Evolutionary conservation across 139 green algal genomes (phyloP).

Genomic region (Parachlorella kessleri): DNA sequence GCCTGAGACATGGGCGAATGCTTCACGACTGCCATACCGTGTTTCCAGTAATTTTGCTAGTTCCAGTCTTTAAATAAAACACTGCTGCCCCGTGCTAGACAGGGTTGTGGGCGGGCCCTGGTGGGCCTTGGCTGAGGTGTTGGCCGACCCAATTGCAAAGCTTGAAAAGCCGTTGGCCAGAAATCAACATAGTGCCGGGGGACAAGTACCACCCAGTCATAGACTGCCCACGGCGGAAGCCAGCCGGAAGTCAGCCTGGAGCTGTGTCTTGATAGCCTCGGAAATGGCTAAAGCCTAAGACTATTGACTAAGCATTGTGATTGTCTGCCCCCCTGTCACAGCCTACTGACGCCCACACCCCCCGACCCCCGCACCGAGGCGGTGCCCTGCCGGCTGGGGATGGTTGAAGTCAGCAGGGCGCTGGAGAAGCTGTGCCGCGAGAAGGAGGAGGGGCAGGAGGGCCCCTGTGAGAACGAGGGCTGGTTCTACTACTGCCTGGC

Average conservation of each 20-base stretch:
- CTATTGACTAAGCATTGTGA: too few species aligned
- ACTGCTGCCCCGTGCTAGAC: too few species aligned
- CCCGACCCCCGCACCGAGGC: conserved; percentile 66
- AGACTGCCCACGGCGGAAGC: background rate
- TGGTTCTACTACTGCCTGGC: conserved; percentile 1
- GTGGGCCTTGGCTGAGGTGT: too few species aligned
- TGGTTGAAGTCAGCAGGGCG: conserved; percentile 61
- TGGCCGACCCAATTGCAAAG: too few species aligned
- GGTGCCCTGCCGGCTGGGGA: conserved; percentile 60
- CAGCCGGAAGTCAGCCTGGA: background rate
- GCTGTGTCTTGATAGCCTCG: background rate
- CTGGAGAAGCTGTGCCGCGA: conserved; percentile 36
- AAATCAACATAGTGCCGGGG: background rate
- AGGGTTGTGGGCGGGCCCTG: too few species aligned
- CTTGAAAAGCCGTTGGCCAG: too few species aligned
- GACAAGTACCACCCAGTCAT: background rate
- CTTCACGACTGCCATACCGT: background rate
- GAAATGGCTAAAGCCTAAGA: background rate
- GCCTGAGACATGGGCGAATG: background rate
- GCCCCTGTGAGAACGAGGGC: conserved; percentile 1
- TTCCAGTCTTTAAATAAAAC: too few species aligned
- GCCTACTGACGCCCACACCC: conserved; percentile 52
- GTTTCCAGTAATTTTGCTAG: background rate
- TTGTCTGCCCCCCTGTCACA: conserved; percentile 35
- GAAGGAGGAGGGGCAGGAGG: conserved; percentile 11